Evolutionary conservation across 805 yeast genomes (phyloP), one percentile per base, ranked within the genome.

Genomic region (Candida sithepensis): DNA sequence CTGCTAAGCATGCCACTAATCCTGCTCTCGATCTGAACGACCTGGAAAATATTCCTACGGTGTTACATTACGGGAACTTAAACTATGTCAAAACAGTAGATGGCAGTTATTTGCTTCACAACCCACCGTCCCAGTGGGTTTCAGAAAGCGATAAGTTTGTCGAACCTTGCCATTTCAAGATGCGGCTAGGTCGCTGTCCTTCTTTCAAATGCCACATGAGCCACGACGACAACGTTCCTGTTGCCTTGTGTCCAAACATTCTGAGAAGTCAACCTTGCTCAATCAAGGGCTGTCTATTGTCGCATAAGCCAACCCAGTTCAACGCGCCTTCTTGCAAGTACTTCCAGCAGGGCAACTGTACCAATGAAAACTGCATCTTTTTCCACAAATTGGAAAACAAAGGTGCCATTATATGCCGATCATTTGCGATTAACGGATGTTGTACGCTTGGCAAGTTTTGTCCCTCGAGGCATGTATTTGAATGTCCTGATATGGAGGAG

Each of bases 401-500:
- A 40, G 73, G 69, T 24, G 65, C 44, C 2, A 24, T 43, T 6
- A 69, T 79, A 0, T 87, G 96, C 58, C 70, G 88, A 20, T 81
- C 77, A 24, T 88, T 87, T 68, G 76, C 91, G 4, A 56, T 82
- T 30, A 78, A 78, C 16, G 90, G 91, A 1, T 85, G 77, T 67
- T 88, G 95, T 63, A 75, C 69, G 26, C 63, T 77, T 21, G 96
- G 94, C 0, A 58, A 65, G 22, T 52, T 57, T 26, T 87, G 95
- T 59, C 71, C 75, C 5, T 73, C 76, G 41, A 63, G 74, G 32
- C 96, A 87, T 59, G 64, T 67, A 14, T 75, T 70, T 54, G 78
- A 78, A 48, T 87, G 95, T 65, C 92, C 95, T 0, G 92, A 86
- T 57, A 77, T 74, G 54, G 83, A 78, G 52, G 81, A 79, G 50